These are phyloP conservation scores for Phytophthora citrophthora DNA, from an alignment of 352 stramenopile species.

Conservation along the genomic window DNA sequence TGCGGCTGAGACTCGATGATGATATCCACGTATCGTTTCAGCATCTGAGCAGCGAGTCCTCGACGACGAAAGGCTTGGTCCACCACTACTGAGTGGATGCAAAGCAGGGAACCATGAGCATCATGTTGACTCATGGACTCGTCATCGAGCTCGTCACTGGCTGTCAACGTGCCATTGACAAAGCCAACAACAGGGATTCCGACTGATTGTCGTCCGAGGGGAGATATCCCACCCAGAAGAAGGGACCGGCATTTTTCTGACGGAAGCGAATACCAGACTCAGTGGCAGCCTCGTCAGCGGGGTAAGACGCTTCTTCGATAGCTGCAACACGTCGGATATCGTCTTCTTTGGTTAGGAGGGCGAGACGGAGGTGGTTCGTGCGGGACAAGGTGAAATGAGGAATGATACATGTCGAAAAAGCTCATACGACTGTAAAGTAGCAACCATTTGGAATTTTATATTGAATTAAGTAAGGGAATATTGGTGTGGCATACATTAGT, in stretches of 20 bases:
- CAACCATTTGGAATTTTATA: background rate
- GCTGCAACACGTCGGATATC: conserved; percentile 51
- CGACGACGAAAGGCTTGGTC: conserved; percentile 66
- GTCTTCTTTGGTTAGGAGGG: conserved; percentile 17
- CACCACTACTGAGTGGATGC: conserved; percentile 91
- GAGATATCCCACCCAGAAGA: conserved; percentile 60
- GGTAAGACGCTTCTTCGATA: conserved; percentile 78
- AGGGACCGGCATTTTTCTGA: conserved; percentile 78
- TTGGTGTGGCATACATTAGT: background rate
- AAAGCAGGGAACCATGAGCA: conserved; percentile 71
- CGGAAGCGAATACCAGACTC: conserved; percentile 83
- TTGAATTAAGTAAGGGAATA: background rate
- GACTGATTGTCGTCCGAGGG: conserved; percentile 10
- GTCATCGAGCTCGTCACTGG: conserved; percentile 59
- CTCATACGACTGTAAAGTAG: conserved; percentile 7
- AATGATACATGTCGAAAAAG: conserved; percentile 13
- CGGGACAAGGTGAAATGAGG: conserved; percentile 9
- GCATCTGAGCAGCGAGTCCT: conserved; percentile 80
- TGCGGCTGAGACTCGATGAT: conserved; percentile 48
- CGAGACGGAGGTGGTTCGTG: conserved; percentile 22
- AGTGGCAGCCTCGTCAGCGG: conserved; percentile 85
- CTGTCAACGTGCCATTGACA: conserved; percentile 85
- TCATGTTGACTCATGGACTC: conserved; percentile 85
- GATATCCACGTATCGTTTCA: conserved; percentile 79
- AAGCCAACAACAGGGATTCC: conserved; percentile 83